phyloP scores from a whole-genome alignment of 345 rosid species.

The Linum trigynum region DNA sequence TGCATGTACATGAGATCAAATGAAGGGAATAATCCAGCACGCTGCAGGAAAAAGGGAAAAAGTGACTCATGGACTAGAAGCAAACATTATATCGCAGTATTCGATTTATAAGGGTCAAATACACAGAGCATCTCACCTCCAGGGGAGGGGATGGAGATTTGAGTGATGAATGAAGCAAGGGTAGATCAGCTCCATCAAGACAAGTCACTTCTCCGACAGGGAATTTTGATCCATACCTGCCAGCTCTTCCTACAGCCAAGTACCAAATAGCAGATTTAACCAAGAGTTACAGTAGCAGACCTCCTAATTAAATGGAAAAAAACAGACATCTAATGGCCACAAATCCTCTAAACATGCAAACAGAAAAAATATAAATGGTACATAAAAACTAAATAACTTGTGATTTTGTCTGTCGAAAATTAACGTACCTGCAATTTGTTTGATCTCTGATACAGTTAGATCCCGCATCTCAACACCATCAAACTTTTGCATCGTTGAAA shows the following conservation, averaged over 20 bases:
- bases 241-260: conserved; percentile 62
- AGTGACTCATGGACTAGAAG: conserved; percentile 18
- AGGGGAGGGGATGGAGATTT: conserved; percentile 57
- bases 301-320: neutral
- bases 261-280: neutral
- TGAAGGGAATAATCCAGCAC: conserved; percentile 77
- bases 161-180: conserved; percentile 67
- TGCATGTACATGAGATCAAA: conserved; percentile 68
- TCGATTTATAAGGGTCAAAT: neutral
- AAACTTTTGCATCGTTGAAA: conserved; percentile 63
- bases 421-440: conserved; percentile 80
- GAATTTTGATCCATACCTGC: conserved; percentile 77
- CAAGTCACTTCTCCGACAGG: conserved; percentile 95
- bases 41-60: conserved; percentile 29
- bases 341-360: neutral
- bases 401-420: neutral
- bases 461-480: conserved; percentile 63
- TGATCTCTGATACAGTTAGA: conserved; percentile 73
- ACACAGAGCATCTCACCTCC: conserved; percentile 38
- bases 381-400: neutral
- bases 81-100: conserved; percentile 1
- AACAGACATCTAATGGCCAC: neutral
- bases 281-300: neutral
- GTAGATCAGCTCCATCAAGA: conserved; percentile 48
- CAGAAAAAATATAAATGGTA: neutral